Percentiles rank a stretch among this genome's conserved stretches.
Evolutionary conservation across 768 basidiomycete genomes (phyloP).

Genomic region (Phanerochaete sordida): DNA sequence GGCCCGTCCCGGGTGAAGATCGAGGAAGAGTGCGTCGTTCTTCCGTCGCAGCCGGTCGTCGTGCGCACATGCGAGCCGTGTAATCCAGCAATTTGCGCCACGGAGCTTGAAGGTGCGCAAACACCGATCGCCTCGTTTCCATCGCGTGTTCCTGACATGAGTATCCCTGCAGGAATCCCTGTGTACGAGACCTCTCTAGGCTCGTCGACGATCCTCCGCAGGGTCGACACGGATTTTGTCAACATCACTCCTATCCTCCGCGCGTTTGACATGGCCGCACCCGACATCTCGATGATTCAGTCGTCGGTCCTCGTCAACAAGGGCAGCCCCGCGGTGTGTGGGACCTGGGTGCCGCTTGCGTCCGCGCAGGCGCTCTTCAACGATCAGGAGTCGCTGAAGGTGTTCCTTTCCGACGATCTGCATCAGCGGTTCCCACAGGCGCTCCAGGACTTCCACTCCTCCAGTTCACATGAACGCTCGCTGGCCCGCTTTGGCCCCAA

Average conservation of each 20-base stretch:
- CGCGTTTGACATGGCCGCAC: conserved; percentile 39
- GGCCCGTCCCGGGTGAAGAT: not conserved
- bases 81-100: conserved; percentile 59
- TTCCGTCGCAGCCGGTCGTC: conserved; percentile 37
- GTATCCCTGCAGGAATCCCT: conserved; percentile 50
- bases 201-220: conserved; percentile 53
- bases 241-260: conserved; percentile 59
- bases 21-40: not conserved
- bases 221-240: conserved; percentile 78
- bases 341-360: conserved; percentile 68
- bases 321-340: conserved; percentile 50
- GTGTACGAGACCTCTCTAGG: conserved; percentile 71
- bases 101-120: conserved; percentile 65
- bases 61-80: conserved; percentile 65
- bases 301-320: conserved; percentile 46
- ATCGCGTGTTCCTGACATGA: conserved; percentile 18
- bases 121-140: conserved; percentile 5
- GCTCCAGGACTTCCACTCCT: conserved; percentile 53
- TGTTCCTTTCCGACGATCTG: conserved; percentile 62
- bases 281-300: conserved; percentile 22
- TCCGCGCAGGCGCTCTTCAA: conserved; percentile 51
- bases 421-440: conserved; percentile 61
- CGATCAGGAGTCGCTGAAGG: conserved; percentile 44
- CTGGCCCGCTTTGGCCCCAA: conserved; percentile 63
- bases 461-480: conserved; percentile 42